Conservation (phyloP, 345 rosid species). For the Boechera divaricarpa region DNA sequence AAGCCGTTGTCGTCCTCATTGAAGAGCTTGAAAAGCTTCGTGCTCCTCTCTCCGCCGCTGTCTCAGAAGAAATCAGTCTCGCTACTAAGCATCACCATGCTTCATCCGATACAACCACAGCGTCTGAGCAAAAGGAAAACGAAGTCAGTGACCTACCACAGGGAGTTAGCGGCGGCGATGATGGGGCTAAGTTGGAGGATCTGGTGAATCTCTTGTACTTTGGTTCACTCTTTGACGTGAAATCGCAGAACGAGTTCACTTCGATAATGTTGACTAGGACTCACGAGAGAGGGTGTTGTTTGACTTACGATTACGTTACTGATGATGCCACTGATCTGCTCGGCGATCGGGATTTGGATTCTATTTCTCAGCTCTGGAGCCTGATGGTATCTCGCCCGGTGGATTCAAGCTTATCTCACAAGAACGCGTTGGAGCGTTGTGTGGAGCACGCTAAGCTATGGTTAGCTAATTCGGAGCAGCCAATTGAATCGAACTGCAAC, state of each 20-base stretch:
- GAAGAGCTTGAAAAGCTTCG: slow-evolving; percentile 95
- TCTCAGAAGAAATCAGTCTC: slow-evolving; percentile 73
- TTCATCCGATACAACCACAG: slow-evolving; percentile 32
- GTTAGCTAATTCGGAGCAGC: slow-evolving; percentile 69
- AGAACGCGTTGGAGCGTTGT: slow-evolving; percentile 76
- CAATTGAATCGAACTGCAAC: slow-evolving; percentile 57
- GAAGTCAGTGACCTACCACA: slow-evolving; percentile 9
- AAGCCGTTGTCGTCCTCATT: slow-evolving; percentile 61
- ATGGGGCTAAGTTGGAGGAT: slow-evolving; percentile 51
- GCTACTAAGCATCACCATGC: slow-evolving; percentile 40
- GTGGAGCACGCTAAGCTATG: slow-evolving; percentile 76
- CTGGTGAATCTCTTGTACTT: slow-evolving; percentile 81
- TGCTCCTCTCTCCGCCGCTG: slow-evolving; percentile 64
- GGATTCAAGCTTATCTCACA: slow-evolving; percentile 78
- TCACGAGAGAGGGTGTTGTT: slow-evolving; percentile 88
- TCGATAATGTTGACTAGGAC: slow-evolving; percentile 82
- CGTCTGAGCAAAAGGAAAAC: slow-evolving; percentile 15
- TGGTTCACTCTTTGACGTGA: slow-evolving; percentile 81
- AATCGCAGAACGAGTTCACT: slow-evolving; percentile 75
- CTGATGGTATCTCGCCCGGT: slow-evolving; percentile 77
- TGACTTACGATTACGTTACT: slow-evolving; percentile 87
- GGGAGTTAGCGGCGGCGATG: slow-evolving; percentile 35
- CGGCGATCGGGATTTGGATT: slow-evolving; percentile 80
- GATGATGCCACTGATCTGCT: slow-evolving; percentile 94
- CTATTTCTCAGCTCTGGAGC: slow-evolving; percentile 66